phyloP scores from a whole-genome alignment of 345 rosid species.

The Barbarea vulgaris region DNA sequence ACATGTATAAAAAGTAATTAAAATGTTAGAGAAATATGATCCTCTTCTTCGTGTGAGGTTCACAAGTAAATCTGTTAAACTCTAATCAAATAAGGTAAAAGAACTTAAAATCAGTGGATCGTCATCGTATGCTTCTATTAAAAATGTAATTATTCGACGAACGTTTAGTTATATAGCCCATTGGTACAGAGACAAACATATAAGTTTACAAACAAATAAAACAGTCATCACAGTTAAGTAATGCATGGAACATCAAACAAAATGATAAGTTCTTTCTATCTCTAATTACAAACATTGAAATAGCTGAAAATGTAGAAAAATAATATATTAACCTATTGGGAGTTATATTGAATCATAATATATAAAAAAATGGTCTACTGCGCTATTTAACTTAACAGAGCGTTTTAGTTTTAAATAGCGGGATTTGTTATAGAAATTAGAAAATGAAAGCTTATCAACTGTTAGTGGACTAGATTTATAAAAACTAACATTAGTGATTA shows the following conservation, averaged over 20 bases:
- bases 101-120: not conserved
- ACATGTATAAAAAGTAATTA: not conserved
- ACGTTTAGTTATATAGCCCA: not conserved
- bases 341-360: not conserved
- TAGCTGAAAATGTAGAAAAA: not conserved
- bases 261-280: not conserved
- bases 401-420: not conserved
- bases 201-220: not conserved
- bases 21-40: not conserved
- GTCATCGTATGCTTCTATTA: not conserved
- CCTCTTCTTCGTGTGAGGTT: constrained; percentile 21
- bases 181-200: not conserved
- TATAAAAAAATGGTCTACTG: not conserved
- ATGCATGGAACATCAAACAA: not conserved
- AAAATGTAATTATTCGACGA: not conserved
- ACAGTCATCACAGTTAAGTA: not conserved
- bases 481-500: not conserved
- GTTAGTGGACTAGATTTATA: not conserved
- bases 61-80: not conserved
- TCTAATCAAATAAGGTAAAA: not conserved
- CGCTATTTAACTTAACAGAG: not conserved
- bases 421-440: not conserved
- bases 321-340: not conserved
- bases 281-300: not conserved
- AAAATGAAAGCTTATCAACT: constrained; percentile 4